Evolutionary conservation across 805 yeast genomes (phyloP).

Genomic region (Metschnikowia vanudenii): DNA sequence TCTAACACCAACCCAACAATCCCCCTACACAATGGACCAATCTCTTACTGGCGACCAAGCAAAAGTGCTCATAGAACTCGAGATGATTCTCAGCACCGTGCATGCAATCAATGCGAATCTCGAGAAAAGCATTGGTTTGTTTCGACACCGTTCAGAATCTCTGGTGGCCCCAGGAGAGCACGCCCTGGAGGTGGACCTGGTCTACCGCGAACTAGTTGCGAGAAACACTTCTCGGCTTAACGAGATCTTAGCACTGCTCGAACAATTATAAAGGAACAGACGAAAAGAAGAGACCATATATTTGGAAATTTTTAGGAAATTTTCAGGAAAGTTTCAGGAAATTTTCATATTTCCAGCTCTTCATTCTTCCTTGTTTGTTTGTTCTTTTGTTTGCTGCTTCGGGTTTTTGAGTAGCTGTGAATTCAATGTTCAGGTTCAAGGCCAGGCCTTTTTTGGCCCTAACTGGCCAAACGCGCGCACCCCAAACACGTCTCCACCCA

Average conservation of each 20-base stretch:
- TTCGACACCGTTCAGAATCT: conserved; percentile 10
- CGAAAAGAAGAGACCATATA: no score
- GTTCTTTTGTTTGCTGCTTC: no score
- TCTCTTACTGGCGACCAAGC: conserved; percentile 20
- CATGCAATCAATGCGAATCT: conserved; percentile 31
- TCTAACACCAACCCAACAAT: not conserved
- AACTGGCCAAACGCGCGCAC: no score
- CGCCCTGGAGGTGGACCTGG: not conserved
- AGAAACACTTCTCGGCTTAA: conserved; percentile 20
- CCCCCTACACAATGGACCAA: not conserved
- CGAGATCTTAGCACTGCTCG: conserved; percentile 17
- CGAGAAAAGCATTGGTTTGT: conserved; percentile 23
- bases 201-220: conserved; percentile 20
- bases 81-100: conserved; percentile 34
- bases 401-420: no score
- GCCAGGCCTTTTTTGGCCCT: no score
- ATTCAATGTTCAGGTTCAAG: no score
- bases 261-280: conserved; percentile 3
- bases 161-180: conserved; percentile 2
- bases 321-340: no score
- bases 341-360: no score
- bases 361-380: no score
- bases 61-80: conserved; percentile 31
- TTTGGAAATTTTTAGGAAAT: no score
- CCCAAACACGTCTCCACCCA: no score